phyloP scores from a whole-genome alignment of 2,329 filamentous ascomycete genomes.

The Beauveria brongniartii region DNA sequence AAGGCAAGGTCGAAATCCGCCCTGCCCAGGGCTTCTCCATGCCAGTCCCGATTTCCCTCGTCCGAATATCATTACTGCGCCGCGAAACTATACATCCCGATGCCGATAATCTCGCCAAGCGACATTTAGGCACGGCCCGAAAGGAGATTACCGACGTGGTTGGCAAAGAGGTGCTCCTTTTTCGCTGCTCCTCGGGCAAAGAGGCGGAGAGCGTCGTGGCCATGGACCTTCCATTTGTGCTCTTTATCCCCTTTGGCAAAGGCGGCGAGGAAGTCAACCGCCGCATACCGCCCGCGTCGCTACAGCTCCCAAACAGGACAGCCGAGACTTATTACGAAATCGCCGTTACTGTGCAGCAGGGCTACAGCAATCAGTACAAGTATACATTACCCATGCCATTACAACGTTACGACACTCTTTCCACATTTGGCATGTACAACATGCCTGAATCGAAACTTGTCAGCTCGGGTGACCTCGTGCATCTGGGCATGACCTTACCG shows the following conservation, averaged over 20 bases:
- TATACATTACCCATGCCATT: constrained; percentile 87
- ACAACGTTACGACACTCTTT: constrained; percentile 89
- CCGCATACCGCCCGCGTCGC: constrained; percentile 82
- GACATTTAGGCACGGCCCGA: constrained; percentile 79
- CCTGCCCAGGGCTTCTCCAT: constrained; percentile 78
- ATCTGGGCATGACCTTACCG: constrained; percentile 82
- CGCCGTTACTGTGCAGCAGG: constrained; percentile 91
- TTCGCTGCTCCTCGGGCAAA: constrained; percentile 73
- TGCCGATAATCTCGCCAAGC: constrained; percentile 88
- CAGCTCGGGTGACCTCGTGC: constrained; percentile 84
- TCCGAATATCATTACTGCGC: constrained; percentile 87
- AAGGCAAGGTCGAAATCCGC: constrained; percentile 94
- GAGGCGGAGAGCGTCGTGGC: constrained; percentile 83
- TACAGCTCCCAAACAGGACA: constrained; percentile 86
- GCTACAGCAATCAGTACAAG: constrained; percentile 77
- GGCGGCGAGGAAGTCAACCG: constrained; percentile 84
- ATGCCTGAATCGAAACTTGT: constrained; percentile 81
- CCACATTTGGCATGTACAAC: constrained; percentile 99
- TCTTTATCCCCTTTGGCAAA: constrained; percentile 93
- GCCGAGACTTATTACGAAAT: constrained; percentile 96
- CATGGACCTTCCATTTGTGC: constrained; percentile 95
- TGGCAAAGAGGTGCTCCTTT: constrained; percentile 90
- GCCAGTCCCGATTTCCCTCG: constrained; percentile 83
- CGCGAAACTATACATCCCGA: constrained; percentile 95
- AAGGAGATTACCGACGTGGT: constrained; percentile 89